Conservation (phyloP, 352 stramenopile species). For the Pythium apleroticum region DNA sequence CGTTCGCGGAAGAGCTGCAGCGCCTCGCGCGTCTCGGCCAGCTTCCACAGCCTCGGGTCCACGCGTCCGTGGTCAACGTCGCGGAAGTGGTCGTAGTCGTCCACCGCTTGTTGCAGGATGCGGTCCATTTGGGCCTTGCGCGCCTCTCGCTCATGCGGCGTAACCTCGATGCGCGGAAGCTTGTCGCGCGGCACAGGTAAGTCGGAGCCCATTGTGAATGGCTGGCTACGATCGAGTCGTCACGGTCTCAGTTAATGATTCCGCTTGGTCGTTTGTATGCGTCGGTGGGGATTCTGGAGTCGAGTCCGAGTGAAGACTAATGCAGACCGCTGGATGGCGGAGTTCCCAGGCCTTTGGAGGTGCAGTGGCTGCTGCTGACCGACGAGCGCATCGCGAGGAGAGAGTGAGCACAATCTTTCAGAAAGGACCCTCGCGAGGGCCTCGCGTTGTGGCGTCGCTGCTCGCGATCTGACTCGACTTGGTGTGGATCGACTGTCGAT, state of each 20-base stretch:
- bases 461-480: background rate
- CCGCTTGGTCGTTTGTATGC: background rate
- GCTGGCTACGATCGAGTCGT: background rate
- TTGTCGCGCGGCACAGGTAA: slow-evolving; percentile 35
- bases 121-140: slow-evolving; percentile 21
- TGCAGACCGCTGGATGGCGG: background rate
- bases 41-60: slow-evolving; percentile 16
- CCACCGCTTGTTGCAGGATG: slow-evolving; percentile 27
- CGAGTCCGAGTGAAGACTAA: background rate
- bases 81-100: slow-evolving; percentile 25
- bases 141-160: slow-evolving; percentile 12
- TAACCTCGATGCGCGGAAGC: slow-evolving; percentile 25
- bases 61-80: slow-evolving; percentile 10
- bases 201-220: slow-evolving; percentile 27
- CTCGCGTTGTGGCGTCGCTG: background rate
- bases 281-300: background rate
- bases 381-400: background rate
- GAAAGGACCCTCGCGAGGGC: background rate
- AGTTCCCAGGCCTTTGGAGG: background rate
- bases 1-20: slow-evolving; percentile 18
- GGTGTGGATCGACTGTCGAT: background rate
- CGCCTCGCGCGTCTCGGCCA: slow-evolving; percentile 7
- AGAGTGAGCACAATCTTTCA: background rate
- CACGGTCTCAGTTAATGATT: background rate
- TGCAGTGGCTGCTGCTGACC: too few species aligned